Base-by-base conservation (phyloP, 2,329 filamentous ascomycete genomes). In the Dactylellina haptotyla region DNA sequence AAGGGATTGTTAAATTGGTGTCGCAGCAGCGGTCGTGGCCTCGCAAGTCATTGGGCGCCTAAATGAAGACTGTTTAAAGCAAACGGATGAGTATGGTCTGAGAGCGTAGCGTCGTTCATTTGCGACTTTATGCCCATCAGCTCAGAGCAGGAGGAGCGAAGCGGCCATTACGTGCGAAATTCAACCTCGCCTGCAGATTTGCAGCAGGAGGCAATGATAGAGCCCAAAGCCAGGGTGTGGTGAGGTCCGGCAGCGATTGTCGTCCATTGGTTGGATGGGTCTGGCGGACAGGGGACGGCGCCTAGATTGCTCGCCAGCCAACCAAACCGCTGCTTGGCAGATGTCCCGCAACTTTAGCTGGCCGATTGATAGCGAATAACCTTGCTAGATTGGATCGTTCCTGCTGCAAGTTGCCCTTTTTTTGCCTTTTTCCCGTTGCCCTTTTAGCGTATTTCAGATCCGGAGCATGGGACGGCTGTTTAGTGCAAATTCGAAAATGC, bases 261-360 rank as follows among this genome's bases (percentile, higher is more conserved):
- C 32, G 54, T 23, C 69, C 37, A 73, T 66, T 73, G 61, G 69
- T 73, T 73, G 69, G 69, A 37, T 46, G 46, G 23, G 45, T 54
- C 56, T 16, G 58, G 58, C 34, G 30, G 41, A 20, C 69, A 73
- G 48, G 69, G 69, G 53, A 56, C 63, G 69, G 69, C 69, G 69
- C 69, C 69, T 73, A 73, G 69, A 73, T 66, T 73, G 46, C 53
- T n/a, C 48, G 37, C 61, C 41, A 54, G 45, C 69, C 69, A 73
- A 73, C 61, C 69, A 73, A 61, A 73, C 69, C 69, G 69, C 61
- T 34, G 28, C 69, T 73, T 73, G 69, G 69, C 61, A 39, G 59
- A 61, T 56, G 59, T 65, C 61, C 61, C 69, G 69, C 54, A 66
- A 61, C 59, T 48, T 73, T 61, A 66, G 67, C 53, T 50, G 43